Evolutionary conservation across 2,329 filamentous ascomycete genomes (phyloP), one percentile per base, ranked within the genome.

Genomic region (Penicillium palitans): DNA sequence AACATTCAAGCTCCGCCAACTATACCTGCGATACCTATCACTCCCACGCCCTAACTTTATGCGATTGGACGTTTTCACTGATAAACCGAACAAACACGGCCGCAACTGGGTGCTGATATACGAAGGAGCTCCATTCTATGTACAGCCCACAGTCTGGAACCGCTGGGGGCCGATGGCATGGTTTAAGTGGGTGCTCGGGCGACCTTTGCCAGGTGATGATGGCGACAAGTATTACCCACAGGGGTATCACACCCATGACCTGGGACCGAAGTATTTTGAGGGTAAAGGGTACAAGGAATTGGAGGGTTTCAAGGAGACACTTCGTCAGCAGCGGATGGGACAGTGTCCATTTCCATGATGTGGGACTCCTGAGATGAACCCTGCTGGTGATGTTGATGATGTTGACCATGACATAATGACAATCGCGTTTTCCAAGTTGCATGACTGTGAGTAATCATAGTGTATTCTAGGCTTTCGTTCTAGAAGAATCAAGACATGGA

Each of bases 71-170:
- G 62, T 70, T 4, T 70, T 86, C 46, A 73, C 74, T 2, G 76
- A 82, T 2, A 62, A 76, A 1, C 76, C 82, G 0, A 83, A 90
- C 10, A 72, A 79, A 29, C 81, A 83, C 0, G 84, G 84, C 1
- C 81, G 83, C 3, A 80, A 86, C 62, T 76, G 80, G 50, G 71
- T 75, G 65, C 67, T 76, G 0, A 63, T 76, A 29, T 89, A 84
- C 69, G 79, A 86, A 27, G 82, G 84, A 24, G 81, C 85, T 48
- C 88, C 88, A 2, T 89, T 83, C 76, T 90, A 90, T 71, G 78
- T 83, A 24, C 78, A 81, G 59, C 79, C 80, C 27, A 88, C 83
- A 0, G 69, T 83, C 27, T 84, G 80, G 83, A 84, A 81, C 66
- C 83, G 84, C 57, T 90, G 83, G 85, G 84, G 83, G 6, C 86